Evolutionary conservation across 495 filamentous ascomycete species (phyloP), one percentile per base, ranked within the genome.

Genomic region (Bacidia gigantensis): DNA sequence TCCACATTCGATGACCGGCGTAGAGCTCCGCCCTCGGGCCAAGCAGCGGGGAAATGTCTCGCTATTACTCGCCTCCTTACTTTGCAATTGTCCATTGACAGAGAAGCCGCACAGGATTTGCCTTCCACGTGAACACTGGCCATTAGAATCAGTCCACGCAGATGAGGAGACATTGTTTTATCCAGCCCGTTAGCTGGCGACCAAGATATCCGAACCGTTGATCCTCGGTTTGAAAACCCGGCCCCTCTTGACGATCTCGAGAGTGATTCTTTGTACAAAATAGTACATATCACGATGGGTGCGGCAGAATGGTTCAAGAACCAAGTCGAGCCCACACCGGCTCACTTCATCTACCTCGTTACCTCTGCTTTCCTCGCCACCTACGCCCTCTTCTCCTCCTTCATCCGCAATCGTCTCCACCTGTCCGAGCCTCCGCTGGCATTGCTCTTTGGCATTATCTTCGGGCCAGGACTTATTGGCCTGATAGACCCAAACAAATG

Each of bases 401-500:
- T 71, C 54, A 74, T 77, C 51, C 66, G 70, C 23, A 75, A 76
- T 51, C 60, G 64, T 11, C 64, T 77, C 3, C 71, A 76, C 60
- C 69, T 77, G 18, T 72, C 69, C 20, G 73, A 77, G 58, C 73
- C 72, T 0, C 73, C 72, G 1, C 61, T 77, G 3, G 73, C 72
- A 11, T 64, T 68, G 9, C 50, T 75, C 32, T 59, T 70, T 42
- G 71, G 72, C 21, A 74, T 75, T 50, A 32, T 68, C 24, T 60
- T 72, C 32, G 73, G 73, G 0, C 71, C 72, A 0, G 38, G 53
- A 1, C 64, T 53, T 5, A 38, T 69, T 1, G 58, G 61, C 39
- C 51, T 67, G 47, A 51, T 75, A 18, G 62, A 51, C 7, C 72
- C 72, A 3, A 51, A 49, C 11, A 32, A 53, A 49, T 75, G 73